Base-by-base conservation (phyloP, 169 alveolate species). In the Eimeria sp. region DNA sequence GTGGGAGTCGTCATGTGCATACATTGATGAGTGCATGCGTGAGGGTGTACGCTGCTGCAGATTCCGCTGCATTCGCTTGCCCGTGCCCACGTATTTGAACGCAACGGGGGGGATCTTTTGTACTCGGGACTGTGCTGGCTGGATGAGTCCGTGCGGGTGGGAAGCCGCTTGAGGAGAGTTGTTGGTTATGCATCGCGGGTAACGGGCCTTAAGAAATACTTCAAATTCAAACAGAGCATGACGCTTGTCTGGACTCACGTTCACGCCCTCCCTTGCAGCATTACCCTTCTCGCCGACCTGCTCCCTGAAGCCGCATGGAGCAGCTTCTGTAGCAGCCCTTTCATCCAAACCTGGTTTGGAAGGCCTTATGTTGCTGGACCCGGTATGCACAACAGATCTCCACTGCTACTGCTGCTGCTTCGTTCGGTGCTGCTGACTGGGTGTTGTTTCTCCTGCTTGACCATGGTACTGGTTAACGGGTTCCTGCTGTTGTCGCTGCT, bases 261-360 rank as follows among this genome's bases (percentile, higher is more conserved):
- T 20, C 95, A 92, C 18, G 34, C 87, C 40, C 61, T 92, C 25
- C 92, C 95, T 27, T 92, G 95, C 84, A 30, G 63, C 58, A 27
- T 75, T 7, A 76, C 95, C 40, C 76, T 92, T n/a, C 65, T 92
- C 3, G 87, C 92, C 0, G 95, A 84, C 72, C 25, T 40, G 54
- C 87, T 57, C 16, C 58, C 30, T 20, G 75, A 92, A 43, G 34
- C 70, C 16, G 84, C 73, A 16, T 92, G 95, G 95, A n/a, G 61
- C 73, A 58, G 84, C 91, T 78, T 11, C 57, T 92, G 95, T 57
- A 67, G 83, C 80, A 47, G 84, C 40, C 86, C 95, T 34, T 84
- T 92, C 43, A 57, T 92, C 70, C 49, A 25, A 22, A 27, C 70
- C 47, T 92, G 88, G 89, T 63, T 47, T 4, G 90, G 73, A 9